Base-by-base conservation (phyloP, 345 rosid species). In the Moricandia arvensis region DNA sequence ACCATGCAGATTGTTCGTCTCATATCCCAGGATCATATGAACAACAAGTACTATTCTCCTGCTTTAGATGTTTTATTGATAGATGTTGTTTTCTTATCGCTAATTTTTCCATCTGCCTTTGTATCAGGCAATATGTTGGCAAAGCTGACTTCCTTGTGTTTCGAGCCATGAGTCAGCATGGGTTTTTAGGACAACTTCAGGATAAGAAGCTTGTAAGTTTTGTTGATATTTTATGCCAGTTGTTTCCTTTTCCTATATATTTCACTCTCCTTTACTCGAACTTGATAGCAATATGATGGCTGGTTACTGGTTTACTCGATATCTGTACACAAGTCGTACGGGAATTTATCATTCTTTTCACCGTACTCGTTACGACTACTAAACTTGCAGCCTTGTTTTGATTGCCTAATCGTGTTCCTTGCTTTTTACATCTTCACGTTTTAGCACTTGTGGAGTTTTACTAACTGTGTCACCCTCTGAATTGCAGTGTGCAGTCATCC, bases 1-100 rank as follows among this genome's bases (percentile, higher is more conserved):
- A 88, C 88, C 27, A 89, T 95, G 99, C 98, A 95, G 83, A 92
- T 95, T 59, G 99, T 88, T 76, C 97, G 96, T 65, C 93, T 95
- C 70, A 92, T 95, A 79, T 90, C 98, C 31, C 97, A 90, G 80
- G 99, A 95, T 77, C 96, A 92, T 85, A 91, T 93, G 99, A 95
- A 90, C 83, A 95, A 95, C 88, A 89, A 93, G 98, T 95, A 89
- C 69, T 68, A 35, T 69, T 49, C 10, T 38, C 74, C 47, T 74
- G 9, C 31, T 75, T 29, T 73, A 74, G 70, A 47, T 34, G n/a
- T 69, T 77, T 45, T 31, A 18, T 37, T 55, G 74, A 18, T 63
- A 11, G 62, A 55, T 61, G 49, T 24, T 62, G 47, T 45, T 35
- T 74, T 76, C 58, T 68, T 59, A 66, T 63, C 78, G 73, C 64